Percentiles rank a stretch among this genome's conserved stretches.
Conservation (phyloP, 1,284 basidiomycete species). For the Fomitopsis betulina region DNA sequence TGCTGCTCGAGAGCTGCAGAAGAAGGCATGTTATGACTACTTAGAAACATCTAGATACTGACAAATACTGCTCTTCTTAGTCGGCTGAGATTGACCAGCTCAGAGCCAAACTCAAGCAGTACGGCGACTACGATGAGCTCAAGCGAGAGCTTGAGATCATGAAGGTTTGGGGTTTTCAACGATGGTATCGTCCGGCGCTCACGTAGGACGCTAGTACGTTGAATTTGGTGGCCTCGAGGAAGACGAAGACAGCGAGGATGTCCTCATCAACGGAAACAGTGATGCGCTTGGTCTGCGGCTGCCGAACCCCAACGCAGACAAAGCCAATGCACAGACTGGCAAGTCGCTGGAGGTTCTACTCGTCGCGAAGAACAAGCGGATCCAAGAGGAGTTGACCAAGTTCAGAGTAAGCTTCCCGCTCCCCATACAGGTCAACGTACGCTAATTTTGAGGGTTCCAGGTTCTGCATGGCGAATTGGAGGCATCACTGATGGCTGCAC, state of each 20-base stretch:
- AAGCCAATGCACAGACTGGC: constrained; percentile 69
- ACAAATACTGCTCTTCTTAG: constrained; percentile 14
- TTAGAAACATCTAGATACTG: neutral
- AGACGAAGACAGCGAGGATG: constrained; percentile 47
- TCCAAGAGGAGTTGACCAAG: constrained; percentile 92
- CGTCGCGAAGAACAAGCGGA: constrained; percentile 89
- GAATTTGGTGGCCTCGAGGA: constrained; percentile 88
- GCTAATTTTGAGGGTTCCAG: constrained; percentile 32
- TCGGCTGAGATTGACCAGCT: constrained; percentile 63
- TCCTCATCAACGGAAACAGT: constrained; percentile 14
- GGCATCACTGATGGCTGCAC: constrained; percentile 53
- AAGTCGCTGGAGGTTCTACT: constrained; percentile 89
- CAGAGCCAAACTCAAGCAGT: constrained; percentile 65
- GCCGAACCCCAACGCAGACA: constrained; percentile 84
- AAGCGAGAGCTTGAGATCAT: constrained; percentile 95
- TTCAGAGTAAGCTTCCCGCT: constrained; percentile 58
- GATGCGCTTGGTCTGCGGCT: constrained; percentile 54
- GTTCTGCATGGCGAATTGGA: constrained; percentile 81
- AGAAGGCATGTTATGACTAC: constrained; percentile 38
- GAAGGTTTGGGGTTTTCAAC: constrained; percentile 58
- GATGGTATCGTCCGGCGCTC: neutral
- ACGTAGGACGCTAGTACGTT: constrained; percentile 64
- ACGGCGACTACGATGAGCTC: constrained; percentile 89
- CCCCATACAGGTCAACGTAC: constrained; percentile 1
- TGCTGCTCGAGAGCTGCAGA: constrained; percentile 52